Conservation (phyloP, 768 basidiomycete genomes). For the Boletellus sp. region DNA sequence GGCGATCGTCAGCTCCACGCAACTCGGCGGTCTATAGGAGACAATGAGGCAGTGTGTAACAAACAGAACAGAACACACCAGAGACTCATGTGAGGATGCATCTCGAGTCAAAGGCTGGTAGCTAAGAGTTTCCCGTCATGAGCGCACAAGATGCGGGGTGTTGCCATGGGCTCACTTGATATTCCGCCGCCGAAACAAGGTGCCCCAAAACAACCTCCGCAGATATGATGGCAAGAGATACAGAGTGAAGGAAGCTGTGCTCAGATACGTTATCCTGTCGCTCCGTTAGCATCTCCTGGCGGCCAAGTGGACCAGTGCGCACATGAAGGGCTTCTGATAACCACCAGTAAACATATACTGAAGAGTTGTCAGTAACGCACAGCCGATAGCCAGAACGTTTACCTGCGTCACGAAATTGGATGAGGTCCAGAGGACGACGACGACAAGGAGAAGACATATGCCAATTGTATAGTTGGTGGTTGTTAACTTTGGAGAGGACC, state of each 20-base stretch:
- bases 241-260: conserved; percentile 82
- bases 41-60: neutral
- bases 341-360: conserved; percentile 57
- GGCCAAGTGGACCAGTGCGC: conserved; percentile 19
- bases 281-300: conserved; percentile 1
- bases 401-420: conserved; percentile 89
- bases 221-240: conserved; percentile 69
- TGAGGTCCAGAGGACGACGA: conserved; percentile 84
- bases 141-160: neutral
- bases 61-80: conserved; percentile 12
- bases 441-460: conserved; percentile 64
- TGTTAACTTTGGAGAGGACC: conserved; percentile 2
- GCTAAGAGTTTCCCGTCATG: conserved; percentile 10
- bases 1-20: conserved; percentile 30
- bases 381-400: neutral
- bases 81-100: conserved; percentile 9
- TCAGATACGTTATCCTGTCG: conserved; percentile 79
- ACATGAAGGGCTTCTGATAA: conserved; percentile 91
- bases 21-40: conserved; percentile 7
- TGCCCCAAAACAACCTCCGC: conserved; percentile 24
- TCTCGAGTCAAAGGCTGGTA: conserved; percentile 27
- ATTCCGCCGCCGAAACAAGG: conserved; percentile 3
- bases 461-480: conserved; percentile 49
- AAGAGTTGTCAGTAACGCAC: conserved; percentile 6
- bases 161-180: conserved; percentile 6